phyloP scores from a whole-genome alignment of 1,139 yeast species.

The Pichia sp. region DNA sequence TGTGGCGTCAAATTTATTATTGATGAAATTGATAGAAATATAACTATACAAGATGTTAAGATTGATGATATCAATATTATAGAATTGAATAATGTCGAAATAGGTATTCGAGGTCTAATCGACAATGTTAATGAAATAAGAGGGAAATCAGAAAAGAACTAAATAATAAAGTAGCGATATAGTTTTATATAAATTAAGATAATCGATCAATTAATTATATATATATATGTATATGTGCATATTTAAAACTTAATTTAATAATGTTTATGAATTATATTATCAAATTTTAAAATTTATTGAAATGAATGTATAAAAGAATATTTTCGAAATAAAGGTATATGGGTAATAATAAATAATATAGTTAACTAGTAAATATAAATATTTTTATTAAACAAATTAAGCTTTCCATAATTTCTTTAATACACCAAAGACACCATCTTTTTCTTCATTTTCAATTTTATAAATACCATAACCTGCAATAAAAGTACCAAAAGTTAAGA shows the following conservation, averaged over 20 bases:
- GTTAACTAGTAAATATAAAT: not conserved
- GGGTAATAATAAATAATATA: not conserved
- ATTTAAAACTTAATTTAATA: too few relatives aligned
- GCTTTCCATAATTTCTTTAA: slow-evolving; percentile 37
- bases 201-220: too few relatives aligned
- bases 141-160: too few relatives aligned
- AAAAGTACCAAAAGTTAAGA: slow-evolving; percentile 58
- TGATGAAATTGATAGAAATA: not conserved
- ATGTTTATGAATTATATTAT: too few relatives aligned
- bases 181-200: too few relatives aligned
- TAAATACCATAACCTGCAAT: slow-evolving; percentile 66
- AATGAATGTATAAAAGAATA: too few relatives aligned
- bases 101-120: not conserved
- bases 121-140: too few relatives aligned
- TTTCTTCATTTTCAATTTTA: slow-evolving; percentile 51
- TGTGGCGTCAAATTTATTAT: not conserved
- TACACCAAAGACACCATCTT: slow-evolving; percentile 52
- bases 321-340: not conserved
- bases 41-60: not conserved
- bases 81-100: not conserved
- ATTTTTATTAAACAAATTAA: slow-evolving; percentile 8
- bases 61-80: not conserved
- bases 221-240: too few relatives aligned
- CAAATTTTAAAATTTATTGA: too few relatives aligned
- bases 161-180: too few relatives aligned